phyloP scores from a whole-genome alignment of 306 rosid genomes.

The Medicago lupulina region DNA sequence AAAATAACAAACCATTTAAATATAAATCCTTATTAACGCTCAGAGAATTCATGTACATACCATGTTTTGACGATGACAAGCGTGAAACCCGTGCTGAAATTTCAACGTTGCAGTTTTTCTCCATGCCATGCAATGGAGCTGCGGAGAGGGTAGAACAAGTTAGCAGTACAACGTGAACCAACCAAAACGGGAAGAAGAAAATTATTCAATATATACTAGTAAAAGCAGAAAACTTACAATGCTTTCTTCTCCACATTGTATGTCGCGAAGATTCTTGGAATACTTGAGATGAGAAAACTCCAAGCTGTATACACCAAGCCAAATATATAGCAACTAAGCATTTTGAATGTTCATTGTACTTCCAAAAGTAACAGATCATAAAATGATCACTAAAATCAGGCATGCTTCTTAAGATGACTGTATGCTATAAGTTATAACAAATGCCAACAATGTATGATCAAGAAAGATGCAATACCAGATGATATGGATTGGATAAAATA shows the following conservation, averaged over 20 bases:
- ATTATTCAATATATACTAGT: constrained; percentile 32
- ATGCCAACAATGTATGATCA: constrained; percentile 24
- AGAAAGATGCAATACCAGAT: constrained; percentile 67
- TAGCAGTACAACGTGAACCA: constrained; percentile 38
- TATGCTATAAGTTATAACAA: constrained; percentile 26
- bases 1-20: constrained; percentile 7
- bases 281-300: constrained; percentile 98
- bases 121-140: constrained; percentile 93
- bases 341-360: constrained; percentile 30
- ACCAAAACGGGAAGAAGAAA: background rate
- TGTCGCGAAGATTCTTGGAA: constrained; percentile 94
- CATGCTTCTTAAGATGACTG: background rate
- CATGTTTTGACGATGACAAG: constrained; percentile 73
- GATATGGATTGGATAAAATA: constrained; percentile 92
- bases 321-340: constrained; percentile 48
- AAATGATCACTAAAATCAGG: background rate
- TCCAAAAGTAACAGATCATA: background rate
- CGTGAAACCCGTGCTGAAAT: constrained; percentile 91
- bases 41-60: constrained; percentile 64
- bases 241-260: constrained; percentile 83
- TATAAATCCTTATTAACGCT: background rate
- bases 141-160: constrained; percentile 44
- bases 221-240: constrained; percentile 62
- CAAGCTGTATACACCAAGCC: constrained; percentile 77
- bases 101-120: constrained; percentile 92